A percentile compares a stretch with the other conserved stretches of the same genome.
Evolutionary conservation across 768 basidiomycete species (phyloP).

Genomic region (Harrya chromipes): DNA sequence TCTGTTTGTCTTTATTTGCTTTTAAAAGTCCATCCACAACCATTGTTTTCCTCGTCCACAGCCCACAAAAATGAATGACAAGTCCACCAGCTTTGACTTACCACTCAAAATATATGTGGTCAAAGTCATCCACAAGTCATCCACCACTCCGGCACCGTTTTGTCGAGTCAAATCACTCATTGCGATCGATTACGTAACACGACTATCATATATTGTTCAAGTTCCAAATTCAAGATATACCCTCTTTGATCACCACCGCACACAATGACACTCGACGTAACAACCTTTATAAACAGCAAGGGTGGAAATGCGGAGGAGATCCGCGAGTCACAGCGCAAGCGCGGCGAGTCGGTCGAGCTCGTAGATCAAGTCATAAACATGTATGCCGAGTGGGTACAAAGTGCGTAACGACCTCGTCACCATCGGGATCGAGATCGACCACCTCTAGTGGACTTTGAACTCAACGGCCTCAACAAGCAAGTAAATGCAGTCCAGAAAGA

Average conservation of each 20-base stretch:
- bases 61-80: neutral
- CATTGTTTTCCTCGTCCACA: neutral
- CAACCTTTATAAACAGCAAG: constrained; percentile 78
- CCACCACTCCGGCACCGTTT: too few relatives aligned
- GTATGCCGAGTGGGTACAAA: constrained; percentile 92
- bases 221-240: neutral
- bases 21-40: neutral
- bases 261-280: constrained; percentile 78
- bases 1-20: constrained; percentile 28
- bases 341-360: constrained; percentile 84
- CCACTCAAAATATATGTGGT: neutral
- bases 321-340: constrained; percentile 87
- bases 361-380: constrained; percentile 93
- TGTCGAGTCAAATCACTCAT: too few relatives aligned
- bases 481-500: constrained; percentile 93
- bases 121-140: neutral
- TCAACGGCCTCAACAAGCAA: constrained; percentile 72
- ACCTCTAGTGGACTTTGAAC: constrained; percentile 78
- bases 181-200: constrained; percentile 18
- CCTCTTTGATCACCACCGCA: neutral
- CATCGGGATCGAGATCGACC: neutral
- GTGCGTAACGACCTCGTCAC: constrained; percentile 47
- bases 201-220: too few relatives aligned
- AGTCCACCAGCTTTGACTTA: neutral
- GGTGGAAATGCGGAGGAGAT: constrained; percentile 92